Base-by-base conservation (phyloP, 192 early-diverging fungal species). In the Coemansia sp. region DNA sequence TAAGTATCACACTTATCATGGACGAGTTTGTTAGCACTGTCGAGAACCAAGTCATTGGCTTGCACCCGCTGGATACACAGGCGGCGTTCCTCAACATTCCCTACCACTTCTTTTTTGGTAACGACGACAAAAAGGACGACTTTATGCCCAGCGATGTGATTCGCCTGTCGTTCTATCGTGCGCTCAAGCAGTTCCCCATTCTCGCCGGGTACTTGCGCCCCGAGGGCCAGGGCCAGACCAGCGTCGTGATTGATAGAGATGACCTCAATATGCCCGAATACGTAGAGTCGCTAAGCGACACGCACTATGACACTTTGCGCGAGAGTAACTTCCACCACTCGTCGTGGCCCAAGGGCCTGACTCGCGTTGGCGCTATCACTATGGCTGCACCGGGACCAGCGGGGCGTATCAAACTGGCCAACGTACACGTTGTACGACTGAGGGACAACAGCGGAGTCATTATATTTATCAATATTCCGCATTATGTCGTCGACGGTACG, bases 11-110 rank as follows among this genome's bases (percentile, higher is more conserved):
- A 12, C 5, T 7, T 15, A 53, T 7, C 36, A 82, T 82, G 79
- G 74, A 82, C 7, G 64, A 68, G 44, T 82, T 82, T 82, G 29
- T 76, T 44, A 55, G 61, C 15, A 82, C 67, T 7, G 79, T 76
- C 11, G 58, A 76, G 53, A 67, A 61, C 61, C 67, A 73, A 20
- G 64, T 67, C 45, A 64, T 82, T 39, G 60, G 27, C 19, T 68
- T 82, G 74, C 79, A 82, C 39, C 71, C 79, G 17, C 59, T 82
- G 39, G 79, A 82, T n/a, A 82, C 79, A 9, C 79, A 82, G 62
- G 70, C 74, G 0, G 74, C 79, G 51, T 82, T 82, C 48, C 70
- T 82, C 39, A 82, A 82, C 53, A 65, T 82, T 6, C 79, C 79
- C 2, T 76, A 69, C 62, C 70, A 76, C 65, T 76, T 82, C 15